These are phyloP conservation scores for Myxozyma vanderwaltii DNA, from an alignment of 805 yeast species.

Conservation along the genomic window DNA sequence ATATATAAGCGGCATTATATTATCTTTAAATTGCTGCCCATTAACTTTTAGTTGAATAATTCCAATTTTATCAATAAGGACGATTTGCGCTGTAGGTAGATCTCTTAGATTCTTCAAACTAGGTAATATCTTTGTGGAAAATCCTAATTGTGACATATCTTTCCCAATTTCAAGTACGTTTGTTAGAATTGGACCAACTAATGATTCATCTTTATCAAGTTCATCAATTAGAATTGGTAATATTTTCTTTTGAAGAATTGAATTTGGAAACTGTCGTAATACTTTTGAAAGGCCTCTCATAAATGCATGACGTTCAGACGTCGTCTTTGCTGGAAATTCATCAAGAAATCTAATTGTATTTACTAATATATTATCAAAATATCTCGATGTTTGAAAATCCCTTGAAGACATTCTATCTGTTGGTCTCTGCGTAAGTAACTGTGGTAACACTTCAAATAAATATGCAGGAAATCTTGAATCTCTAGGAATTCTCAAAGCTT, in stretches of 20 bases:
- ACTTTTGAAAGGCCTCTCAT: conserved; percentile 62
- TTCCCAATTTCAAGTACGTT: conserved; percentile 65
- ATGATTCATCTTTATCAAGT: conserved; percentile 46
- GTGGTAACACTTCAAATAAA: conserved; percentile 53
- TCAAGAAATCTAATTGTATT: conserved; percentile 80
- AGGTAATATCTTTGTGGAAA: conserved; percentile 68
- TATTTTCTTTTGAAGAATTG: conserved; percentile 64
- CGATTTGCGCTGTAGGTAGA: conserved; percentile 46
- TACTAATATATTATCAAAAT: conserved; percentile 80
- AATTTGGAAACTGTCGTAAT: conserved; percentile 60
- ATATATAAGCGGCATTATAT: conserved; percentile 51
- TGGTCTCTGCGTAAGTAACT: conserved; percentile 59
- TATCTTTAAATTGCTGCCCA: conserved; percentile 53
- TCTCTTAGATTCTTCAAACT: conserved; percentile 44
- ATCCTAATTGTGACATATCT: conserved; percentile 71
- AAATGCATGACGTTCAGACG: conserved; percentile 67
- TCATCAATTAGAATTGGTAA: conserved; percentile 65
- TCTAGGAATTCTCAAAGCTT: conserved; percentile 46
- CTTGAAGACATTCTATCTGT: conserved; percentile 60
- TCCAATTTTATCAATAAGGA: conserved; percentile 53
- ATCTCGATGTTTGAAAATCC: conserved; percentile 68
- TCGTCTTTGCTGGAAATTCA: conserved; percentile 73
- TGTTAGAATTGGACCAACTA: conserved; percentile 53
- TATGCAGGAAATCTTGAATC: conserved; percentile 59
- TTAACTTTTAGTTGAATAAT: conserved; percentile 54